Conservation (phyloP, 2,329 filamentous ascomycete genomes). For the Nemania serpens region DNA sequence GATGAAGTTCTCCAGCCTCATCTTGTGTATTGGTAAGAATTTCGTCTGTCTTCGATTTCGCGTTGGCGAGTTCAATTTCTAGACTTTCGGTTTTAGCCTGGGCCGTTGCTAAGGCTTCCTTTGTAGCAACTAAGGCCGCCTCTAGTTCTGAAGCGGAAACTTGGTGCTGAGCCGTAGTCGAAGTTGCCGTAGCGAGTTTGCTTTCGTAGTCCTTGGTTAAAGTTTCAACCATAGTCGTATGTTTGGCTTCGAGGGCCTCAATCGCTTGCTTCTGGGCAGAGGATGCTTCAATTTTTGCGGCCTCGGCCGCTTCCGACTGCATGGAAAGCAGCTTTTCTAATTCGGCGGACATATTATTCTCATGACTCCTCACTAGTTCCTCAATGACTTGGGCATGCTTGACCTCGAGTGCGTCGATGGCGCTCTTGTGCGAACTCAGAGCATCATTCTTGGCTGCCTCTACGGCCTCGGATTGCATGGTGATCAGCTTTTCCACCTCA, state of each 20-base stretch:
- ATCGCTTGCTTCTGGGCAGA: slow-evolving; percentile 29
- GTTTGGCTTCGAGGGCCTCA: slow-evolving; percentile 45
- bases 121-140: slow-evolving; percentile 43
- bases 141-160: slow-evolving; percentile 40
- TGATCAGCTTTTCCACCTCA: slow-evolving; percentile 53
- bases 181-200: slow-evolving; percentile 34
- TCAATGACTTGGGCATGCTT: slow-evolving; percentile 54
- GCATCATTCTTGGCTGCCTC: slow-evolving; percentile 51
- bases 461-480: slow-evolving; percentile 50
- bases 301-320: slow-evolving; percentile 50
- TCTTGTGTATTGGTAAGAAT: slow-evolving; percentile 51
- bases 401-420: slow-evolving; percentile 46
- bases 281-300: slow-evolving; percentile 47
- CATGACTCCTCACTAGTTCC: slow-evolving; percentile 47
- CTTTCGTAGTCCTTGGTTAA: slow-evolving; percentile 44
- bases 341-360: slow-evolving; percentile 39
- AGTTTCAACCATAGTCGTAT: slow-evolving; percentile 54
- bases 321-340: slow-evolving; percentile 47
- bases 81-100: slow-evolving; percentile 38
- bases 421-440: slow-evolving; percentile 35
- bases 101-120: slow-evolving; percentile 40
- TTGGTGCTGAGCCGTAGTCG: slow-evolving; percentile 42
- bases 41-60: slow-evolving; percentile 41
- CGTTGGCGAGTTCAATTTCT: slow-evolving; percentile 43
- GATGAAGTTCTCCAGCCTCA: slow-evolving; percentile 56